Evolutionary conservation across 2,329 filamentous ascomycete species (phyloP), one percentile per base, ranked within the genome.

Genomic region (Ophiostoma tasmaniense): DNA sequence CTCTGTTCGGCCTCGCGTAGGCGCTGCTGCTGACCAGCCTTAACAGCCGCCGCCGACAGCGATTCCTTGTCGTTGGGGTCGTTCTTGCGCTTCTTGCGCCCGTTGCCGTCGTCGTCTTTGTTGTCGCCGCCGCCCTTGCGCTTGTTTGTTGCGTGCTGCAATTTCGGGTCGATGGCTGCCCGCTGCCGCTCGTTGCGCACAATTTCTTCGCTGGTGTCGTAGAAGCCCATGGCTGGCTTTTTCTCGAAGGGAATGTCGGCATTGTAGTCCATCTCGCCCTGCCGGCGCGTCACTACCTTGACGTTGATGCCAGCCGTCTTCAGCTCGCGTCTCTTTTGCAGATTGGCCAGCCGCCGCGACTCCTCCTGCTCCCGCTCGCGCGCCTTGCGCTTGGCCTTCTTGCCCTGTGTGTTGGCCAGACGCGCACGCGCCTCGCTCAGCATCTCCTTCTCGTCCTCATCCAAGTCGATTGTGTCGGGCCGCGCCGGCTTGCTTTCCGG

Each of bases 361-460:
- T 98, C 94, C 77, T 99, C 95, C 74, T 99, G 85, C 77, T 98
- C 94, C 72, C 95, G 86, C 79, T 99, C 95, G 75, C 95, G 87
- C 42, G 95, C 95, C 84, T 99, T 99, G 74, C 95, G 84, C 84
- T 99, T 99, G 7, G 95, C 95, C 82, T 99, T 99, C 81, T 99
- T 99, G 77, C 95, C 95, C 80, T 98, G 95, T 13, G 95, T 98
- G 76, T 99, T 99, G 72, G 95, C 95, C 73, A 99, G 82, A 81
- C 95, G 92, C 69, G 95, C 95, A 77, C 95, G 91, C 74, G 95
- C 95, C 81, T 99, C 95, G 77, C 93, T 97, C 76, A 99, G 80
- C 95, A 99, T 99, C 80, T 99, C 95, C 82, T 99, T 98, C 80
- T 99, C 95, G 77, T 99, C 95, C 78, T 99, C 95, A 77, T 99